Evolutionary conservation across 2,329 filamentous ascomycete genomes (phyloP).

Genomic region (Xylariaceae sp.): DNA sequence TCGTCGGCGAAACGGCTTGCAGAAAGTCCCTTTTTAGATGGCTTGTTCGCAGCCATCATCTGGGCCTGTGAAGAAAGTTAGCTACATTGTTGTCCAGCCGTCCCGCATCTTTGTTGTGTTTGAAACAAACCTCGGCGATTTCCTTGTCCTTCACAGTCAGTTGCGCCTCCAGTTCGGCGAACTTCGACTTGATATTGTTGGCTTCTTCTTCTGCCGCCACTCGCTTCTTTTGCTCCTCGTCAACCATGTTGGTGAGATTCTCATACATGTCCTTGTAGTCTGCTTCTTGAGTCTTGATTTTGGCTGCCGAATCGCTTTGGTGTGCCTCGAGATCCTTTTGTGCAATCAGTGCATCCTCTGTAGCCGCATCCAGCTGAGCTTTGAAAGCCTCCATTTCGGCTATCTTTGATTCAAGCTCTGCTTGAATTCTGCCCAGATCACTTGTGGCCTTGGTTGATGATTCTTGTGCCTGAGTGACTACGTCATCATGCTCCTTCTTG

Average conservation of each 20-base stretch:
- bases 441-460: constrained; percentile 29
- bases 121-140: constrained; percentile 49
- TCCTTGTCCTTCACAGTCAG: constrained; percentile 59
- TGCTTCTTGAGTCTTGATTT: constrained; percentile 52
- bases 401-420: constrained; percentile 32
- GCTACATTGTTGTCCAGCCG: too few species aligned
- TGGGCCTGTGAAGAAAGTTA: constrained; percentile 1
- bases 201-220: constrained; percentile 30
- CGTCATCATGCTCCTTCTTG: constrained; percentile 45
- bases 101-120: not conserved
- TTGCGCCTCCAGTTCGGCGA: constrained; percentile 36
- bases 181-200: constrained; percentile 28
- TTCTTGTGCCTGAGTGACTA: constrained; percentile 37
- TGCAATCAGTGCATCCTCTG: constrained; percentile 35
- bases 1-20: constrained; percentile 53
- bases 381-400: constrained; percentile 31
- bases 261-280: constrained; percentile 63
- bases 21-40: constrained; percentile 46
- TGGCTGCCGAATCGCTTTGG: constrained; percentile 47
- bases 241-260: constrained; percentile 56
- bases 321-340: constrained; percentile 52
- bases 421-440: constrained; percentile 25
- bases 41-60: constrained; percentile 34
- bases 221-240: constrained; percentile 49
- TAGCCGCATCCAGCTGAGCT: constrained; percentile 41